Base-by-base conservation (phyloP, 2,329 filamentous ascomycete genomes). In the Calonectria pauciramosa region DNA sequence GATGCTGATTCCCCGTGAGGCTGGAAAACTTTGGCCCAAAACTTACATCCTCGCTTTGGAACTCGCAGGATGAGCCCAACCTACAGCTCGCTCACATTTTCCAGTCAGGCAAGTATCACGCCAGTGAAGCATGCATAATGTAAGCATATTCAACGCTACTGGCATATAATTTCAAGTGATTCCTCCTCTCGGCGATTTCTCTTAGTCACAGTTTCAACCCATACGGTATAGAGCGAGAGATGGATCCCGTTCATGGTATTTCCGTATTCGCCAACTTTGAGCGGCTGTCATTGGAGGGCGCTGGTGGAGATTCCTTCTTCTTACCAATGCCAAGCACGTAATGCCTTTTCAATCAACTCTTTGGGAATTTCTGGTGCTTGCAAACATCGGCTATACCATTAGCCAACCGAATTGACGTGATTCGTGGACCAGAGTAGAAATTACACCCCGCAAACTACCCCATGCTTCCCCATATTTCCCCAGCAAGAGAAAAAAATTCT, bases 291-390 rank as follows among this genome's bases (percentile, higher is more conserved):
- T 63, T 63, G 56, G 56, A 63, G 56, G 56, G 34, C 56, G 23
- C 23, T 6, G 28, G 56, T 63, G 56, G 56, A 63, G 23, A 41
- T 63, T 18, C 3, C 56, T 41, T 63, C 56, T 9, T 26, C 38
- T 63, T 63, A 63, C 56, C 56, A 63, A 63, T 63, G 56, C 56
- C 56, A 63, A 63, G 56, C 56, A 63, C 56, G 56, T 63, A 63
- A 63, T 23, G 26, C 23, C 34, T 41, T 41, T 18, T 26, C 23
- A 38, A 28, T 36, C 41, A 63, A 30, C 34, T 38, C 36, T 26
- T 34, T 38, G 11, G 56, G 23, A 16, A 14, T 41, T 13, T 10
- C 23, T 10, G 32, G 30, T 59, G 54, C 32, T 38, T 18, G 34
- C n/a, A 60, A 60, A 60, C 41, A 6, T 47, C 52, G 34, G 56